A percentile compares a stretch with the other conserved stretches of the same genome.
phyloP scores from a whole-genome alignment of 2,329 filamentous ascomycete species.

The Exophiala sp. region DNA sequence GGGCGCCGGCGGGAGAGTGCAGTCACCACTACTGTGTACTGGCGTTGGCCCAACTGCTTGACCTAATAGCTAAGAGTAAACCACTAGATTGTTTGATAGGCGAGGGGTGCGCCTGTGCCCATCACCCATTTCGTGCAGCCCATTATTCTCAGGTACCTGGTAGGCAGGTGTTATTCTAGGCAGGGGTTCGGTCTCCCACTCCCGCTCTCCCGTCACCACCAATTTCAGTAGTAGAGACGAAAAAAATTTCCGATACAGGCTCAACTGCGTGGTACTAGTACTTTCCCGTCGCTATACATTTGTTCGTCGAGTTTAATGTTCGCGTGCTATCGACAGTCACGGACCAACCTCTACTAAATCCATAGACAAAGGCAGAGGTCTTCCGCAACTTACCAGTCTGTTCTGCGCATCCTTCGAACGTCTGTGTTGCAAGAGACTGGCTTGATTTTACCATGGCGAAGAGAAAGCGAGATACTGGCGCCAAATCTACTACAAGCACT shows the following conservation, averaged over 20 bases:
- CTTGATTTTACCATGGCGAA: conserved; percentile 36
- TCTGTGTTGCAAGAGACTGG: neutral
- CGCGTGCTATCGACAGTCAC: neutral
- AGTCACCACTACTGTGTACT: neutral
- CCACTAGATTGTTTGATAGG: neutral
- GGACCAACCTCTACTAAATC: neutral
- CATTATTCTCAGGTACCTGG: too few species aligned
- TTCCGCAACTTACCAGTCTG: too few species aligned
- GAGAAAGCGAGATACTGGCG: conserved; percentile 38
- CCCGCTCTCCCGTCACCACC: neutral
- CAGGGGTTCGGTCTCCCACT: neutral
- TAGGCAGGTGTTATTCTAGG: neutral
- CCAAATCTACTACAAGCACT: conserved; percentile 1
- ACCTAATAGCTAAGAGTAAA: neutral
- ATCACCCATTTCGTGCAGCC: neutral
- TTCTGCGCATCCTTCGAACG: neutral
- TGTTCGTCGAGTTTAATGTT: neutral
- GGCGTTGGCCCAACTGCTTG: neutral
- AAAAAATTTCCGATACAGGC: too few species aligned
- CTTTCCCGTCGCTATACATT: neutral
- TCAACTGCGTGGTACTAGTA: too few species aligned
- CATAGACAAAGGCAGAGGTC: too few species aligned
- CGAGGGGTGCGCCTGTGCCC: neutral
- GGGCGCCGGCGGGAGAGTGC: neutral
- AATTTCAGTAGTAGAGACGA: too few species aligned